Base-by-base conservation (phyloP, 192 early-diverging fungal species). In the Gaertneriomyces sp. region DNA sequence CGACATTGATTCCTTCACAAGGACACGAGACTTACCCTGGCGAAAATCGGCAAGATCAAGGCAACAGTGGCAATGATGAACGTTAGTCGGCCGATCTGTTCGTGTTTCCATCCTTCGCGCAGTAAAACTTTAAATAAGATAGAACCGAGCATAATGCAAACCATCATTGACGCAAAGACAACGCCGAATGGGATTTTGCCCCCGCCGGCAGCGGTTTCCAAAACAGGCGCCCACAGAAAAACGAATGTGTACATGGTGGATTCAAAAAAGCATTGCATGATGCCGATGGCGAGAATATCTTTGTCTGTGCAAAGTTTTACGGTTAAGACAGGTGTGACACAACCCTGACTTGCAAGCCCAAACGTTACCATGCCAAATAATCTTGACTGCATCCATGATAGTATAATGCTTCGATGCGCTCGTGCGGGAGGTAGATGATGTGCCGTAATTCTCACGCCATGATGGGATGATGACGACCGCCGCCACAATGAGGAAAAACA, bases 381-480 rank as follows among this genome's bases (percentile, higher is more conserved):
- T 16, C 4, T 19, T 51, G 11, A 55, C 57, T 7, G 59, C 57
- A 10, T 72, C 61, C 5, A n/a, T 17, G 19, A 68, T 60, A 12
- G 66, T 60, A 33, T 33, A 33, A 33, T 33, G 25, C 25, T 33
- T 33, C 25, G 25, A 33, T 33, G 2, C 25, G n/a, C 25, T 33
- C 0, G 25, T 33, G 25, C 25, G 25, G 25, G 25, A 1, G 25
- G 25, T 33, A 33, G 25, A 33, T 33, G 25, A 33, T n/a, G 19
- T 70, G 19, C 90, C 90, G 74, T 87, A 92, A 64, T 92, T 92
- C 50, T 92, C 90, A 12, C 64, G 70, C 90, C 90, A 92, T 10
- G 78, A 75, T 7, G 57, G 53, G 1, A 53, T 59, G 19, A 92
- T 81, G 49, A 88, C 62, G 5, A 68, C 43, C 11, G 70, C 78